These are phyloP conservation scores for Glonium stellatum DNA, from an alignment of 495 filamentous ascomycete genomes.

Conservation along the genomic window DNA sequence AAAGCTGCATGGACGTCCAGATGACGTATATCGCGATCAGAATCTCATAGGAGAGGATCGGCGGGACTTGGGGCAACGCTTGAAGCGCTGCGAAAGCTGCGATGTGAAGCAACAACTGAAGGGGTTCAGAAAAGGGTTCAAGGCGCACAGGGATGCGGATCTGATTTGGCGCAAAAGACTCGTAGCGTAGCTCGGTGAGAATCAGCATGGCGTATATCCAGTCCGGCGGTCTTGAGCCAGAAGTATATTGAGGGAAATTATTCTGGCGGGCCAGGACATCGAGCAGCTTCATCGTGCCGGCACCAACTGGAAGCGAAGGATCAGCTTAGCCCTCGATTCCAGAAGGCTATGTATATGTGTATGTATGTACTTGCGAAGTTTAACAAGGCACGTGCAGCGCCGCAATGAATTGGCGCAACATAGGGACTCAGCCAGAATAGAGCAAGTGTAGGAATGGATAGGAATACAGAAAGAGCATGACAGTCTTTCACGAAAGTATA, in stretches of 20 bases:
- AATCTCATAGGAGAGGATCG: conserved; percentile 33
- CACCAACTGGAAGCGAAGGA: conserved; percentile 24
- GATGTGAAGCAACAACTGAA: conserved; percentile 30
- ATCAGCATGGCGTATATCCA: conserved; percentile 29
- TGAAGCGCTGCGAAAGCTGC: conserved; percentile 31
- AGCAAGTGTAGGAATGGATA: not conserved
- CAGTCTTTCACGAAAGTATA: not conserved
- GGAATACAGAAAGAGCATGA: not conserved
- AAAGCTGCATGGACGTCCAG: conserved; percentile 35
- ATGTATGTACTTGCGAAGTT: conserved; percentile 3
- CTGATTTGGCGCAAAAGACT: conserved; percentile 38
- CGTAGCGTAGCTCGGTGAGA: conserved; percentile 37
- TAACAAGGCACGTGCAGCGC: not conserved
- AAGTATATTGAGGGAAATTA: conserved; percentile 27
- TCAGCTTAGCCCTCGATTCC: not conserved
- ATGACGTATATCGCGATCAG: conserved; percentile 37
- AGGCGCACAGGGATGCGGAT: conserved; percentile 22
- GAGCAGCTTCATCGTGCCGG: conserved; percentile 36
- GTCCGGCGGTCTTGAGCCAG: conserved; percentile 23
- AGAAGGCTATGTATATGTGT: not conserved
- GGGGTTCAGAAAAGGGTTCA: conserved; percentile 24
- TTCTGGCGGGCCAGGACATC: conserved; percentile 33
- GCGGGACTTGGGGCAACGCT: conserved; percentile 30
- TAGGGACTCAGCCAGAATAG: not conserved
- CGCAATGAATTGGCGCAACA: not conserved